A percentile compares a stretch with the other conserved stretches of the same genome.
Conservation (phyloP, 116 monocot species). For the Trichopus zeylanicus region DNA sequence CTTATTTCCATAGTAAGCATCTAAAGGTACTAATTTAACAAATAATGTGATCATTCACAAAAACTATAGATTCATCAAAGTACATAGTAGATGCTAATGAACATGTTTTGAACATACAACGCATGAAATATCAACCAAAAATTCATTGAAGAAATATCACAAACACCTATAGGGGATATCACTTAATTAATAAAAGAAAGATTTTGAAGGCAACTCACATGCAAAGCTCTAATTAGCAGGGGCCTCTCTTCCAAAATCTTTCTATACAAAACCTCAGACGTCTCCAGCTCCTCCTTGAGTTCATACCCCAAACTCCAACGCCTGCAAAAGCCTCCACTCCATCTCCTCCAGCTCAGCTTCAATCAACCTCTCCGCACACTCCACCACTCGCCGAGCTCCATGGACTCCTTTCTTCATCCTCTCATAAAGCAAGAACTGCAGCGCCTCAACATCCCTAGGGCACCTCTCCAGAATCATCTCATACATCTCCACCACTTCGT, state of each 20-base stretch:
- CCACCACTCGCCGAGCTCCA: constrained; percentile 31
- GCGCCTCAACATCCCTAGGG: constrained; percentile 45
- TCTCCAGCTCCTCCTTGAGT: constrained; percentile 49
- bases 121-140: neutral
- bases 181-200: neutral
- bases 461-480: constrained; percentile 45
- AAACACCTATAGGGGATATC: neutral
- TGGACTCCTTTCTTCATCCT: constrained; percentile 55
- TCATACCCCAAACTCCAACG: constrained; percentile 71
- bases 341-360: constrained; percentile 61
- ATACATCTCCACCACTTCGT: constrained; percentile 33
- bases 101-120: no score
- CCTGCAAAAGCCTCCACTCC: constrained; percentile 78
- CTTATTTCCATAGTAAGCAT: no score
- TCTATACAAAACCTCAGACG: constrained; percentile 63
- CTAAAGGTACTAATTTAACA: no score
- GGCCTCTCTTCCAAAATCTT: constrained; percentile 72
- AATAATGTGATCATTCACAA: no score
- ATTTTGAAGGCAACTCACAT: constrained; percentile 32
- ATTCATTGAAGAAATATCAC: neutral
- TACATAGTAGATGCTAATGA: no score
- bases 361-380: constrained; percentile 57
- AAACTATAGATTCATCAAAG: no score
- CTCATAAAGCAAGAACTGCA: constrained; percentile 65
- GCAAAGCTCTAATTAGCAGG: constrained; percentile 62